Base-by-base conservation (phyloP, 495 filamentous ascomycete genomes). In the Pseudomonodictys pantanalensis region DNA sequence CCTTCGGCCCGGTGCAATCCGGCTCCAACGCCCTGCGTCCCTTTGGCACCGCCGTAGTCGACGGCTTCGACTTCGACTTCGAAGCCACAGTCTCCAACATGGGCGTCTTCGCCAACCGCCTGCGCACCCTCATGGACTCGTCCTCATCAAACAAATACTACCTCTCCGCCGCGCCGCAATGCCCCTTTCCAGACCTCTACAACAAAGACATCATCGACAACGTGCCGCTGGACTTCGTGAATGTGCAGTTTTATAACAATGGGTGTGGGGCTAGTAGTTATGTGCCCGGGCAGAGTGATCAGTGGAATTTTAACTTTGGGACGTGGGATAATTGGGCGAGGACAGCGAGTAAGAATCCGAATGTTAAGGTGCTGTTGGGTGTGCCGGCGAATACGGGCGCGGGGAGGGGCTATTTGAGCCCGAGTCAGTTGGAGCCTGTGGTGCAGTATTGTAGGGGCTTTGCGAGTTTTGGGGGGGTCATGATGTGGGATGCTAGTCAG, bases 311-410 rank as follows among this genome's bases (percentile, higher is more conserved):
- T 74, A 88, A 89, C 72, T 85, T 88, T 69, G 76, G 72, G 12
- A 78, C 77, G 51, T 90, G 88, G 88, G 86, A 90, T 59, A 75
- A 76, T 61, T 91, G 87, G 85, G 85, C 87, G 6, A 79, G 83
- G 64, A 80, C 71, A 0, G 73, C 73, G 6, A 84, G 81, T 45
- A 65, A 76, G 62, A 90, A 90, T 72, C 75, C 74, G 48, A 68
- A 83, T 15, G 84, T 85, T 53, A 86, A 86, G 69, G 74, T 91
- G 28, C 67, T 87, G 17, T 53, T 91, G 1, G 87, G 88, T 32
- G 77, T 87, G 2, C 86, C 86, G 0, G 86, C 83, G 17, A 81
- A 79, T 57, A 75, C 76, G 0, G 82, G 80, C 7, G 85, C 81
- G 11, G 81, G 83, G 28, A 75, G 73, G 6, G 86, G 85, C 7